phyloP scores from a whole-genome alignment of 805 yeast species.

The Suhomyces faveliae region DNA sequence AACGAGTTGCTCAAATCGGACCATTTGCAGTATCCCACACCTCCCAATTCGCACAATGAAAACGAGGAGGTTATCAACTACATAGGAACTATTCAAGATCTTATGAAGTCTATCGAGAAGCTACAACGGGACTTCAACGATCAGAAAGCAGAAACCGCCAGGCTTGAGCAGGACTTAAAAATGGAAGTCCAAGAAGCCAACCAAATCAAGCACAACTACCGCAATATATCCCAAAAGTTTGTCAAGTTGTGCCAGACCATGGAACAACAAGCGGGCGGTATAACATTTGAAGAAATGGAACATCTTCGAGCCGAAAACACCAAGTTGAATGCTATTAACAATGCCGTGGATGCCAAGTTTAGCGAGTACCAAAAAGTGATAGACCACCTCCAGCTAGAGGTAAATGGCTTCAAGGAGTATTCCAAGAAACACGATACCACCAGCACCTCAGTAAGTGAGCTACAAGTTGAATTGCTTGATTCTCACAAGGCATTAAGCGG shows the following conservation, averaged over 20 bases:
- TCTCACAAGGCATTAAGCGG: constrained; percentile 17
- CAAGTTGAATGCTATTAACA: constrained; percentile 16
- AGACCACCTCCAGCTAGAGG: constrained; percentile 31
- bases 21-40: constrained; percentile 11
- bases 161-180: constrained; percentile 20
- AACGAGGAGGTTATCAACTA: constrained; percentile 9
- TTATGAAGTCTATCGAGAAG: constrained; percentile 20
- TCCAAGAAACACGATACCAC: constrained; percentile 3
- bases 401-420: constrained; percentile 24
- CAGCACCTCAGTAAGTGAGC: constrained; percentile 9
- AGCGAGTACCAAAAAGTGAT: constrained; percentile 31
- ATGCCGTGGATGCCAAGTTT: constrained; percentile 24
- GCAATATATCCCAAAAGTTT: constrained; percentile 19
- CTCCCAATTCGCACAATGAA: constrained; percentile 11
- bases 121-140: constrained; percentile 19
- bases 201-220: constrained; percentile 20
- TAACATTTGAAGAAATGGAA: constrained; percentile 8
- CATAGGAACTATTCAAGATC: constrained; percentile 17
- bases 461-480: constrained; percentile 17
- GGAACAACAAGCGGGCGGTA: constrained; percentile 1
- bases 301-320: constrained; percentile 17
- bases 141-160: constrained; percentile 20
- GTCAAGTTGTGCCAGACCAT: constrained; percentile 9
- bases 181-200: constrained; percentile 23
- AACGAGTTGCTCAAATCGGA: constrained; percentile 9